Base-by-base conservation (phyloP, 768 basidiomycete genomes). In the Mycena rebaudengoi region DNA sequence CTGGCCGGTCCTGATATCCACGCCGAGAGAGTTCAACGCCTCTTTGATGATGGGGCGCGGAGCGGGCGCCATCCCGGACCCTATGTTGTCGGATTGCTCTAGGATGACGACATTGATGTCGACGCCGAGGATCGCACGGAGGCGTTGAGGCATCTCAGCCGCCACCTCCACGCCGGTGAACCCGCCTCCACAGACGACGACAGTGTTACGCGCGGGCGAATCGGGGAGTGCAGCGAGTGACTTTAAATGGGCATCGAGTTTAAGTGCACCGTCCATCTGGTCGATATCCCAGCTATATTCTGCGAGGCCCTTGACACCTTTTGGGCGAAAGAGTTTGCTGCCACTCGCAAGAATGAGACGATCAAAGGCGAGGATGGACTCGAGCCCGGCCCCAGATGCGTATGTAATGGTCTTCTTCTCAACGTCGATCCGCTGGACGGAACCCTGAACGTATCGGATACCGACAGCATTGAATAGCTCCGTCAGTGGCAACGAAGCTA, bases 151-250 rank as follows among this genome's bases (percentile, higher is more conserved):
- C 55, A 70, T 62, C 39, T 70, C 69, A 26, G 67, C 54, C 10
- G 67, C 69, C 30, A 62, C 46, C 35, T 70, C 69, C n/a, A 66
- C 59, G 18, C 69, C 69, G 12, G 67, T 68, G 46, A 70, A 66
- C 10, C 69, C 67, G 18, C 69, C 66, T 1, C 69, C 69, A 8
- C 55, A 65, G 46, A 70, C 58, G 26, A 70, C 69, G 25, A 70
- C 58, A 0, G 69, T 70, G 46, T 70, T 70, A 18, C 69, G 67
- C 2, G 69, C 64, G 29, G 46, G 23, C 20, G 60, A 63, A 20
- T 59, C 45, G 4, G 67, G 64, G 6, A 68, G 32, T 11, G 37
- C 28, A 6, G 62, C 40, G 23, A 69, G 62, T 4, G 61, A 46
- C 23, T 66, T 40, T 12, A 69, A 58, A 44, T 69, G 68, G 8